Evolutionary conservation across 441 rosid genomes (phyloP).

Genomic region (Erysimum cheiri): DNA sequence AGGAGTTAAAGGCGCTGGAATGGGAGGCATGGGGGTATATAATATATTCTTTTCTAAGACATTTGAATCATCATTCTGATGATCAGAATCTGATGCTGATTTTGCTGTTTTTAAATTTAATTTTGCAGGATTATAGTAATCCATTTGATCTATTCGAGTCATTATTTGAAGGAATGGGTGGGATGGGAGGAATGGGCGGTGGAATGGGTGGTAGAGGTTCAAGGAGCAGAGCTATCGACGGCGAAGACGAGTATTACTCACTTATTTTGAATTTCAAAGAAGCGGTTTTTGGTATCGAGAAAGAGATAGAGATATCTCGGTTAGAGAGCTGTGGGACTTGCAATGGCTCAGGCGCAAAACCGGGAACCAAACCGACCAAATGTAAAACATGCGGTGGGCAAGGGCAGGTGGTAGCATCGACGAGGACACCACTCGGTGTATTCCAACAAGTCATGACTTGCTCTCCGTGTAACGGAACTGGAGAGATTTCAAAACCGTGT

Average conservation of each 20-base stretch:
- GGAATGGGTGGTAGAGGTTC: conserved; percentile 80
- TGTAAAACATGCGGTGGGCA: conserved; percentile 96
- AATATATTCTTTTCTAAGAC: background rate
- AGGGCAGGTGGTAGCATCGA: conserved; percentile 91
- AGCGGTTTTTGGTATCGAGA: conserved; percentile 92
- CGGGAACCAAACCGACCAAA: conserved; percentile 78
- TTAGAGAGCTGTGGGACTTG: conserved; percentile 89
- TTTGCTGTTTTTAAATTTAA: background rate
- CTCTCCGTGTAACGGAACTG: conserved; percentile 79
- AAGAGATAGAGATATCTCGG: conserved; percentile 93
- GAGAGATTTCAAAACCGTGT: conserved; percentile 83
- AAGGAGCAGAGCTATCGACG: conserved; percentile 78
- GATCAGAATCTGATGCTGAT: conserved; percentile 1
- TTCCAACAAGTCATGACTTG: conserved; percentile 98
- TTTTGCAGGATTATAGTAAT: conserved; percentile 86
- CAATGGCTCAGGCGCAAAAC: conserved; percentile 89
- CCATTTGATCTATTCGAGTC: conserved; percentile 96
- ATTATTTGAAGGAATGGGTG: conserved; percentile 81
- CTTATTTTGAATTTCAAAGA: conserved; percentile 83
- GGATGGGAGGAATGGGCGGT: conserved; percentile 80
- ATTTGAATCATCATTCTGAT: conserved; percentile 8
- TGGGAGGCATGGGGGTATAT: conserved; percentile 92
- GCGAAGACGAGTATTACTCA: conserved; percentile 90
- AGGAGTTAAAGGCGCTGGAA: conserved; percentile 91
- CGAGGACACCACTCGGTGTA: conserved; percentile 93